A percentile compares a stretch with the other conserved stretches of the same genome.
Conservation (phyloP, 2,329 filamentous ascomycete species). For the Fusarium euwallaceae region DNA sequence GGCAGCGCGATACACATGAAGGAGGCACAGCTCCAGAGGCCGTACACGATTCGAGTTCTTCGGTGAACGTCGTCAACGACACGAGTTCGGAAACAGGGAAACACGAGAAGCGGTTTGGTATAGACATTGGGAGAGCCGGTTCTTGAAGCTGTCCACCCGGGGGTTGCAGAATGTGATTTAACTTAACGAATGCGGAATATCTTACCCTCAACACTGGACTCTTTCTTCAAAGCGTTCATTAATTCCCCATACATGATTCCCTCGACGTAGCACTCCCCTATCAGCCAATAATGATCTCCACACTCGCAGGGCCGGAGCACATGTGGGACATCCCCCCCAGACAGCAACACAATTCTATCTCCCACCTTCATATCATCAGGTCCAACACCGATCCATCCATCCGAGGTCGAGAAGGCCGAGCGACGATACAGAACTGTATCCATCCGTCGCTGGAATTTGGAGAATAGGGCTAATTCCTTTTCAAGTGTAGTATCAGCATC, state of each 20-base stretch:
- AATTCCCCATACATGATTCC: constrained; percentile 9
- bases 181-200: background rate
- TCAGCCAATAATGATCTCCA: background rate
- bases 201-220: background rate
- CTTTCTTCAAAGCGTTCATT: background rate
- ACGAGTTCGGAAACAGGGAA: background rate
- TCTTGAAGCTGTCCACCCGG: background rate
- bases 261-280: constrained; percentile 14
- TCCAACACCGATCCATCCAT: constrained; percentile 2
- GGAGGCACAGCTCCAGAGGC: background rate
- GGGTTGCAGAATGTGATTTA: background rate
- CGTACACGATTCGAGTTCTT: too few relatives aligned
- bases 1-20: background rate
- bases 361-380: constrained; percentile 4
- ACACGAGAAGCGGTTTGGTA: background rate
- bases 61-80: background rate
- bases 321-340: background rate
- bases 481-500: background rate
- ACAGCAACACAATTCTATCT: background rate
- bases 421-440: background rate
- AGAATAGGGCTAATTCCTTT: background rate
- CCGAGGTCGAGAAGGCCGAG: background rate
- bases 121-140: background rate
- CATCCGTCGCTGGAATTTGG: background rate
- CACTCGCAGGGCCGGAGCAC: background rate